Evolutionary conservation across 106 monocot species (phyloP).

Genomic region (Acanthochlamys bracteata): DNA sequence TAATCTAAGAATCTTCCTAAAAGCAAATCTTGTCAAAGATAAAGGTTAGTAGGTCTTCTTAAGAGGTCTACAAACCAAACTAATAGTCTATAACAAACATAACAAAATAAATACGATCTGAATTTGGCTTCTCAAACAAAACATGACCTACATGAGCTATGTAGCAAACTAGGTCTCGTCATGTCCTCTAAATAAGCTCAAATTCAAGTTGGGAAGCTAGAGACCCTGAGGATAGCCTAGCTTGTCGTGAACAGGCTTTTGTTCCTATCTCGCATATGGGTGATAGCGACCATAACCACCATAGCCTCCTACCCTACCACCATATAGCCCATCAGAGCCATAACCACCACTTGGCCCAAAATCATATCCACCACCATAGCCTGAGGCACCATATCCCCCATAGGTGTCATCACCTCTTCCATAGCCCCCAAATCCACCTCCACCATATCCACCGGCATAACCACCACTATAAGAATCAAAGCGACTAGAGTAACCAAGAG

Average conservation of each 20-base stretch:
- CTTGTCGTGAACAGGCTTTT: neutral
- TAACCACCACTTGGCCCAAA: constrained; percentile 56
- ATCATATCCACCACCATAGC: constrained; percentile 70
- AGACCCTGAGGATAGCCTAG: neutral
- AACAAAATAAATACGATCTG: no score
- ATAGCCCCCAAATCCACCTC: constrained; percentile 32
- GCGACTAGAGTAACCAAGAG: constrained; percentile 32
- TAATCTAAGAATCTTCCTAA: no score
- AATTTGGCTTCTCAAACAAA: no score
- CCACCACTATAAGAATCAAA: constrained; percentile 29
- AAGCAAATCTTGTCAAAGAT: no score
- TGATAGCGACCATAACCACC: constrained; percentile 61
- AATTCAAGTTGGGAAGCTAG: neutral
- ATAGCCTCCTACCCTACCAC: constrained; percentile 53
- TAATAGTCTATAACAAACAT: no score
- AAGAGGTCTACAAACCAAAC: no score
- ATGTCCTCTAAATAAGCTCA: no score
- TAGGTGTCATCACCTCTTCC: constrained; percentile 43
- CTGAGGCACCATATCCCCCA: constrained; percentile 51
- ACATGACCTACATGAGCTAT: no score
- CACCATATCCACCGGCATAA: constrained; percentile 5
- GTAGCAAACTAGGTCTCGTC: no score
- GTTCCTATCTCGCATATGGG: constrained; percentile 66
- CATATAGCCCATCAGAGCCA: constrained; percentile 56
- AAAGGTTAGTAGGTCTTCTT: no score